A percentile compares a stretch with the other conserved stretches of the same genome.
Conservation (phyloP, 2,329 filamentous ascomycete species). For the Periconia digitata region DNA sequence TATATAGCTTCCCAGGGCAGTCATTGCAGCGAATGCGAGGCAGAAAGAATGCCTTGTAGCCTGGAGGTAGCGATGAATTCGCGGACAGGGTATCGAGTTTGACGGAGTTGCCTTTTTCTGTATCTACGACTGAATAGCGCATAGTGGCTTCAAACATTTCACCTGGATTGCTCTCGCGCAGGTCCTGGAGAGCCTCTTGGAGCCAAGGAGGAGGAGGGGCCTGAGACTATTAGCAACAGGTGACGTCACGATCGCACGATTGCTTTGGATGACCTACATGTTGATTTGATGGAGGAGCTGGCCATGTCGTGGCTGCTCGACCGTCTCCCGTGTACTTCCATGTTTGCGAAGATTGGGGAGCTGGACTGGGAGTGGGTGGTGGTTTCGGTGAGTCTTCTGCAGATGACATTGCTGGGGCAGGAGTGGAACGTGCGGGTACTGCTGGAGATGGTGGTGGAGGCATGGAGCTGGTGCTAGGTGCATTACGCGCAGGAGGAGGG, state of each 20-base stretch:
- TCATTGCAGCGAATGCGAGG: conserved; percentile 90
- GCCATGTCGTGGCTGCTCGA: conserved; percentile 65
- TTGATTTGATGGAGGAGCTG: conserved; percentile 60
- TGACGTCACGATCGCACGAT: neutral
- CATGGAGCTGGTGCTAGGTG: conserved; percentile 58
- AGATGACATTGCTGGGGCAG: conserved; percentile 20
- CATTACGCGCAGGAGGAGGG: conserved; percentile 51
- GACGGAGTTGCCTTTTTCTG: conserved; percentile 44
- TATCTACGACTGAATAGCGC: conserved; percentile 83
- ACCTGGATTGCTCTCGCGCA: conserved; percentile 71
- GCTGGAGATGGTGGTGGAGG: conserved; percentile 55
- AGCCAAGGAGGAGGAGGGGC: conserved; percentile 89
- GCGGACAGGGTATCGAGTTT: conserved; percentile 50
- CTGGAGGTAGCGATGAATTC: conserved; percentile 58
- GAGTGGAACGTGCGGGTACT: conserved; percentile 38
- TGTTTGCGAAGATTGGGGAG: conserved; percentile 31
- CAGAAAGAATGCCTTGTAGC: conserved; percentile 78
- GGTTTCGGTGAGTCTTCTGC: conserved; percentile 33
- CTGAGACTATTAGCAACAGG: conserved; percentile 47
- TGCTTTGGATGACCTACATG: conserved; percentile 56
- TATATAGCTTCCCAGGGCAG: conserved; percentile 92
- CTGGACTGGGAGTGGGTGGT: conserved; percentile 41
- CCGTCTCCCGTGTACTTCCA: conserved; percentile 51
- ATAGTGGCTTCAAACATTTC: conserved; percentile 88
- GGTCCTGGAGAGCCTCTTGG: conserved; percentile 66